Base-by-base conservation (phyloP, 305 asterid genomes). In the Plantago rigida region DNA sequence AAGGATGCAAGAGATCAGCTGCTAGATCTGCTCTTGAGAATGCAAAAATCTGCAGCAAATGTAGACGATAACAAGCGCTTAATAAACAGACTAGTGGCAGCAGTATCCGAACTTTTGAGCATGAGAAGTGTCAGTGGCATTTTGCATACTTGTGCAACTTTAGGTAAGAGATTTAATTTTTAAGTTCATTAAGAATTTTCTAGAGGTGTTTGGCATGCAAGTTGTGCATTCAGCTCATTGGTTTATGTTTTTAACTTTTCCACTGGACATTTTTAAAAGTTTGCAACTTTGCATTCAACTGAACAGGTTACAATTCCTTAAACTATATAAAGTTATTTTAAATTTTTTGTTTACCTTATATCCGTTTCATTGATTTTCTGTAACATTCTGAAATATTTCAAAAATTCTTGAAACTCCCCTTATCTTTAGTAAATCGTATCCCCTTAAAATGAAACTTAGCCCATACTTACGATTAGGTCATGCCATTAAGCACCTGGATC, bases 1-100 rank as follows among this genome's bases (percentile, higher is more conserved):
- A 89, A 87, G 79, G 71, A 81, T 24, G 75, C 94, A 12, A 82
- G 72, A 75, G 87, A 56, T 50, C 84, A 87, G 72, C 73, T 93
- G 66, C 72, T 55, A 46, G 92, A 93, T 57, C 66, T 93, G 73
- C 87, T 95, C 41, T 66, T 68, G 77, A 79, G 95, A 74, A 78
- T 93, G 82, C 87, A 93, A 69, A 80, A 76, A 66, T 77, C 97
- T 70, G 99, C 99, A 67, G 83, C 95, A 62, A 89, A 93, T 69
- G 77, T 89, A 46, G 94, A 85, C 57, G 95, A 93, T 59, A 82
- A 85, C 71, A 78, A 69, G 83, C 93, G 96, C 51, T 52, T 93
- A 65, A 87, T 93, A 71, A 93, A 93, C 84, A 77, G 99, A 69
- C 96, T 89, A 12, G 64, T 89, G 12, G 81, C 86, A 67, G 99